These are phyloP conservation scores for Colletotrichum sansevieriae DNA, from an alignment of 2,329 filamentous ascomycete species.

Conservation along the genomic window DNA sequence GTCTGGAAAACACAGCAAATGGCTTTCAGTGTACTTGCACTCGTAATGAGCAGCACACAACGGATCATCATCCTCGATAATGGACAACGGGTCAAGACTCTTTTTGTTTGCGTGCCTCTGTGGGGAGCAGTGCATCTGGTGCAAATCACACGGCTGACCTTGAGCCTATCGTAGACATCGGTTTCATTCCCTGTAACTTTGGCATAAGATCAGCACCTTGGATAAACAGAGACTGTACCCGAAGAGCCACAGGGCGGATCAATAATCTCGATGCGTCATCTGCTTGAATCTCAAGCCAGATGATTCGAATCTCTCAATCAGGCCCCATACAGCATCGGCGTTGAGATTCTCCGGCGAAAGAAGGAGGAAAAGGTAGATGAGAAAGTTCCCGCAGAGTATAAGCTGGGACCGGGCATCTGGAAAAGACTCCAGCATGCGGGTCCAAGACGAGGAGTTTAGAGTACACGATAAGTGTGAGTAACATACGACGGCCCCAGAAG, in stretches of 20 bases:
- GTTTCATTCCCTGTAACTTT: neutral
- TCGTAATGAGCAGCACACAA: neutral
- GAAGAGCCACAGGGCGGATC: constrained; percentile 52
- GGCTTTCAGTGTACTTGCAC: neutral
- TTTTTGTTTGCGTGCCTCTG: too few relatives aligned
- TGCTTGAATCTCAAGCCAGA: constrained; percentile 49
- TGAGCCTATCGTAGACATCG: neutral
- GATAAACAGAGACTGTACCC: constrained; percentile 56
- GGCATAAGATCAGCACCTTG: constrained; percentile 47
- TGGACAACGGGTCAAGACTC: too few relatives aligned
- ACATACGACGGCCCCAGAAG: constrained; percentile 61
- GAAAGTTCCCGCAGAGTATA: constrained; percentile 61
- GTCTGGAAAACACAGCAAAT: too few relatives aligned
- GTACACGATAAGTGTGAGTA: too few relatives aligned
- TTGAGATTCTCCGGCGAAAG: constrained; percentile 53
- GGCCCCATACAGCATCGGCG: constrained; percentile 52
- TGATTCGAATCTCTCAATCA: constrained; percentile 54
- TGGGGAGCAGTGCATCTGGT: too few relatives aligned
- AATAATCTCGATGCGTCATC: constrained; percentile 50
- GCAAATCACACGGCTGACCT: too few relatives aligned
- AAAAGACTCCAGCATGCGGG: neutral
- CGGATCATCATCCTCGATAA: neutral
- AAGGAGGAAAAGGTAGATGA: constrained; percentile 61
- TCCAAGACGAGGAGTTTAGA: neutral
- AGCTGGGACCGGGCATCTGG: constrained; percentile 57